Percentiles rank a stretch among this genome's conserved stretches.
phyloP scores from a whole-genome alignment of 495 filamentous ascomycete species.

The Pyrenula massariospora region DNA sequence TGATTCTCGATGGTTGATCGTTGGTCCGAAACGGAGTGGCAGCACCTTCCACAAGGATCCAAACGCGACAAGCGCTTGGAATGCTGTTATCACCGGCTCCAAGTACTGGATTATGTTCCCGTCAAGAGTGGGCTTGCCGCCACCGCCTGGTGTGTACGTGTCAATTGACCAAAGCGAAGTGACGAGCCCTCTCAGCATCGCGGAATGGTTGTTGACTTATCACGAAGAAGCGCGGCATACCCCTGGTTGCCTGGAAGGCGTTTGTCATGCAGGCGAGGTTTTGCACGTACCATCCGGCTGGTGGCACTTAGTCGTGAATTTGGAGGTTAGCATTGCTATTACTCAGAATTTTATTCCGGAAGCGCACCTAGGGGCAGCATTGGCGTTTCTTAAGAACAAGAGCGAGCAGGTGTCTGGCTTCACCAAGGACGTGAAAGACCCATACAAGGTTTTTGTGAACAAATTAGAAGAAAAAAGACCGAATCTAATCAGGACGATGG shows the following conservation, averaged over 20 bases:
- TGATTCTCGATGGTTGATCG: constrained; percentile 85
- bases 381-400: constrained; percentile 76
- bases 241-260: constrained; percentile 72
- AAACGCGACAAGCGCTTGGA: constrained; percentile 80
- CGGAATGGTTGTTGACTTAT: constrained; percentile 88
- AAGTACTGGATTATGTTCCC: constrained; percentile 99
- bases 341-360: constrained; percentile 94
- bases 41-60: constrained; percentile 93
- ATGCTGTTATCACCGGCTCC: constrained; percentile 78
- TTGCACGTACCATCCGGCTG: constrained; percentile 88
- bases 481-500: constrained; percentile 48
- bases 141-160: constrained; percentile 82
- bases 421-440: constrained; percentile 55
- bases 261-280: constrained; percentile 81
- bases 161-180: constrained; percentile 90
- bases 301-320: constrained; percentile 95
- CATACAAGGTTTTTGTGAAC: constrained; percentile 65
- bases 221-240: constrained; percentile 74
- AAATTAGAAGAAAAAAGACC: constrained; percentile 53
- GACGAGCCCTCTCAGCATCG: constrained; percentile 86
- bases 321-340: constrained; percentile 71
- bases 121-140: constrained; percentile 42
- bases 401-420: constrained; percentile 82
- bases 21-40: constrained; percentile 80
- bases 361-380: constrained; percentile 57